Conservation (phyloP, 2,329 filamentous ascomycete genomes). For the Penicillium corylophilum region DNA sequence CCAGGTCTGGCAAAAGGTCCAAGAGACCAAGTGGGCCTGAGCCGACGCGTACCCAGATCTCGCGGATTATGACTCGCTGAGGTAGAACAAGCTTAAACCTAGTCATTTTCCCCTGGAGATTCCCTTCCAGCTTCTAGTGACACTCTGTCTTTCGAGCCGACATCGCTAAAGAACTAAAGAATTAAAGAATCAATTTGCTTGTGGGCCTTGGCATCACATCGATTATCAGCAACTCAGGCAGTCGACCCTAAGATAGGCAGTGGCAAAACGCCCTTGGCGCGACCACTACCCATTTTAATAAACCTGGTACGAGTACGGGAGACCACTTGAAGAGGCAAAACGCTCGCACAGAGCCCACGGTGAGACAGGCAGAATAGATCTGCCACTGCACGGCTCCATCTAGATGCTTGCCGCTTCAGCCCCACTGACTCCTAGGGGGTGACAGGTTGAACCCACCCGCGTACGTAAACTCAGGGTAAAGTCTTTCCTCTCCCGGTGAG, state of each 20-base stretch:
- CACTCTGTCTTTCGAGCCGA: neutral
- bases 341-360: neutral
- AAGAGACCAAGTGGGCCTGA: neutral
- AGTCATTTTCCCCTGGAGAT: slow-evolving; percentile 8
- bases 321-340: neutral
- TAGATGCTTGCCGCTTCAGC: neutral
- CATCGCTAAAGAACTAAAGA: too few relatives aligned
- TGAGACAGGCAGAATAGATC: neutral
- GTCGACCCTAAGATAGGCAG: neutral
- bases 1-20: too few relatives aligned
- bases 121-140: neutral
- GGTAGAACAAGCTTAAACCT: slow-evolving; percentile 24
- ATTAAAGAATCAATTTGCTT: neutral
- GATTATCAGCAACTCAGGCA: too few relatives aligned
- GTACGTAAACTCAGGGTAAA: neutral
- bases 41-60: slow-evolving; percentile 5
- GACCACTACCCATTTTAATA: neutral
- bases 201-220: neutral
- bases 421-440: neutral
- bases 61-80: slow-evolving; percentile 10
- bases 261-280: neutral
- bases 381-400: neutral
- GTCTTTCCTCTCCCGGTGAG: neutral
- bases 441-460: neutral
- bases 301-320: neutral